A percentile compares a stretch with the other conserved stretches of the same genome.
Conservation (phyloP, 306 rosid species). For the Ormosia emarginata region DNA sequence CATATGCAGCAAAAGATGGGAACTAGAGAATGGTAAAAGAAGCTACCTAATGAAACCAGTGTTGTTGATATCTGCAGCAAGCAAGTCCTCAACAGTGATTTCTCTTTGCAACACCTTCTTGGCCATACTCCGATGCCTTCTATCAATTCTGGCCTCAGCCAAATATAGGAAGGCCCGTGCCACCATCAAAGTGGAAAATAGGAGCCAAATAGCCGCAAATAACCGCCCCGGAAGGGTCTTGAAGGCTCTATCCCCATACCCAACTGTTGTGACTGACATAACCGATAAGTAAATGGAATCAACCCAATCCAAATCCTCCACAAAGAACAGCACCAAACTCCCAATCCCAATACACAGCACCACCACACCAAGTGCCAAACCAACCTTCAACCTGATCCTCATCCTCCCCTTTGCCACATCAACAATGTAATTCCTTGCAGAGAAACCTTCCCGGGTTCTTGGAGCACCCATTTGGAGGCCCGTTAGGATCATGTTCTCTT, state of each 20-base stretch:
- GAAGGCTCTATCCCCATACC: slow-evolving; percentile 80
- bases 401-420: slow-evolving; percentile 86
- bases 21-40: neutral
- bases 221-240: slow-evolving; percentile 65
- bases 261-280: slow-evolving; percentile 85
- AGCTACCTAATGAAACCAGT: slow-evolving; percentile 73
- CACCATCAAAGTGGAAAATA: slow-evolving; percentile 71
- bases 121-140: slow-evolving; percentile 58
- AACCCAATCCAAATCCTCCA: slow-evolving; percentile 60
- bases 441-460: slow-evolving; percentile 31
- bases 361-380: slow-evolving; percentile 83
- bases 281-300: slow-evolving; percentile 71
- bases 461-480: slow-evolving; percentile 44
- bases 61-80: slow-evolving; percentile 72
- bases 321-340: slow-evolving; percentile 51
- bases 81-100: slow-evolving; percentile 69
- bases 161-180: slow-evolving; percentile 75
- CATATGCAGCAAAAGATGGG: neutral
- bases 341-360: slow-evolving; percentile 74
- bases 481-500: slow-evolving; percentile 55
- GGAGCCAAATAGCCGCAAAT: slow-evolving; percentile 75
- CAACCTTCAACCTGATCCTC: slow-evolving; percentile 81
- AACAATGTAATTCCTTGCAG: slow-evolving; percentile 57
- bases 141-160: slow-evolving; percentile 78
- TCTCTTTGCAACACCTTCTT: slow-evolving; percentile 73